Evolutionary conservation across 2,329 filamentous ascomycete genomes (phyloP).

Genomic region (Cordyceps javanica): DNA sequence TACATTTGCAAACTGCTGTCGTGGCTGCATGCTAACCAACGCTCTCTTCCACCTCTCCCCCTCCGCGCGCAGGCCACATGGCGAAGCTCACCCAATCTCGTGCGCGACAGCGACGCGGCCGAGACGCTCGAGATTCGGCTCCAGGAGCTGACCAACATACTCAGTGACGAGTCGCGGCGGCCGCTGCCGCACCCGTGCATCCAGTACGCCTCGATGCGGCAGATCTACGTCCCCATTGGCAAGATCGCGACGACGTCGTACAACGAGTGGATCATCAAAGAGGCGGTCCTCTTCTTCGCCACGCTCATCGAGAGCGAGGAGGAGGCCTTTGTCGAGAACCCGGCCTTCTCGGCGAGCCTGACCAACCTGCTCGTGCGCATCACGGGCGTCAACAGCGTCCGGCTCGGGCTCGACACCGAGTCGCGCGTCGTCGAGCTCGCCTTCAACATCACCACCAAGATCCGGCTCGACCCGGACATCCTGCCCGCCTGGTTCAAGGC

Average conservation of each 20-base stretch:
- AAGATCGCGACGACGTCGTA: constrained; percentile 82
- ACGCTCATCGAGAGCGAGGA: constrained; percentile 94
- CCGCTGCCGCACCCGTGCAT: constrained; percentile 90
- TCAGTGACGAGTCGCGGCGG: constrained; percentile 83
- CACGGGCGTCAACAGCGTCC: constrained; percentile 64
- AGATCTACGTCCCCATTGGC: constrained; percentile 83
- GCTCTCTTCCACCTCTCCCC: not conserved
- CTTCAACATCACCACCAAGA: constrained; percentile 96
- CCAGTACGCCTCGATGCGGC: constrained; percentile 74
- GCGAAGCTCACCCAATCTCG: constrained; percentile 55
- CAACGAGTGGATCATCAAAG: constrained; percentile 78
- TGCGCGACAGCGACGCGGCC: constrained; percentile 54
- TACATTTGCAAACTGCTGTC: not conserved
- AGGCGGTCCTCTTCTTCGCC: constrained; percentile 80
- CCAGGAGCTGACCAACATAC: constrained; percentile 61
- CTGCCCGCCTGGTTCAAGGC: constrained; percentile 87
- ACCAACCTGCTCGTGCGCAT: constrained; percentile 81
- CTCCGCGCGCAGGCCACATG: constrained; percentile 53
- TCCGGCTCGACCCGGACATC: constrained; percentile 80
- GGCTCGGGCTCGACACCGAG: constrained; percentile 75
- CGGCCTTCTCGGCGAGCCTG: constrained; percentile 76
- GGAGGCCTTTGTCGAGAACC: constrained; percentile 86
- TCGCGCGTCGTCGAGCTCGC: constrained; percentile 84
- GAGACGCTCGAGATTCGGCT: constrained; percentile 57
- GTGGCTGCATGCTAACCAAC: not conserved